Conservation (phyloP, 331 rosid species). For the Quercus lobata region DNA sequence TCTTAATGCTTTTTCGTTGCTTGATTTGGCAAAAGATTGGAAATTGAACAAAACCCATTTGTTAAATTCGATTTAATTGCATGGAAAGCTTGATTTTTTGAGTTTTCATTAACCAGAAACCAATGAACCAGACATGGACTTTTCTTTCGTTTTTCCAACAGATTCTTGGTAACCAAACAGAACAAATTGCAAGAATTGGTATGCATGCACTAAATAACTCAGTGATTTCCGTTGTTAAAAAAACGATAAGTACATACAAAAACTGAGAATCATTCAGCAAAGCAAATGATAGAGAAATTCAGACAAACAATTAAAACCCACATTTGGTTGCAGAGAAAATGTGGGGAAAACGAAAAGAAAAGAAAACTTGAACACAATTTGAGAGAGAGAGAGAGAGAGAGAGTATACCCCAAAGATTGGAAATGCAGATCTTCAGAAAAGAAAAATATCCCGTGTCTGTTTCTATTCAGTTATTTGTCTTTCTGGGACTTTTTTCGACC, state of each 20-base stretch:
- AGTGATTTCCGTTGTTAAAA: background rate
- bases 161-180: background rate
- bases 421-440: slow-evolving; percentile 4
- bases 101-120: background rate
- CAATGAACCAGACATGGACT: background rate
- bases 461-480: background rate
- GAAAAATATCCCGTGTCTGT: background rate
- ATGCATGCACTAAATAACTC: background rate
- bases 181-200: background rate
- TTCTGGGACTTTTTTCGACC: background rate
- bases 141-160: background rate
- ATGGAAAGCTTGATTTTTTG: background rate
- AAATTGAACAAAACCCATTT: background rate
- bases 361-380: background rate
- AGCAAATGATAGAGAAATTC: background rate
- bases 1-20: background rate
- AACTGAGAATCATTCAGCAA: background rate
- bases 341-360: background rate
- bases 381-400: background rate
- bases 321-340: background rate
- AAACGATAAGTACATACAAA: background rate
- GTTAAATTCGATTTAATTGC: background rate
- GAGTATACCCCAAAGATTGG: background rate
- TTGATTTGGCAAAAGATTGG: background rate
- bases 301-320: background rate